Conservation (phyloP, 176 grass and related monocot genomes). For the Dactylis glomerata region DNA sequence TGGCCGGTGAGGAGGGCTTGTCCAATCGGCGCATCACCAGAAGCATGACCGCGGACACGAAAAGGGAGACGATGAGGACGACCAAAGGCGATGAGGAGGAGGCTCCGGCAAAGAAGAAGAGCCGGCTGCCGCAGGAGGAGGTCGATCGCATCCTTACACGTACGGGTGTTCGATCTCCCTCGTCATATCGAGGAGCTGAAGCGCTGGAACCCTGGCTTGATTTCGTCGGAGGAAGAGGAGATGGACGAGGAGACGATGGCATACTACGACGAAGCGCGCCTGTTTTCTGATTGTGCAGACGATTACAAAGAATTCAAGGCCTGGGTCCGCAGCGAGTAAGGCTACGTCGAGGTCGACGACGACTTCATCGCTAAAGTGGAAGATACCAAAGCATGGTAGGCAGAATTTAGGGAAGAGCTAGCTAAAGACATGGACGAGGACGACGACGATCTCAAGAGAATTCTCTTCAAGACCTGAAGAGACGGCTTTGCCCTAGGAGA, state of each 20-base stretch:
- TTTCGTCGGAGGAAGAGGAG: no score
- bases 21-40: no score
- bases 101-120: neutral
- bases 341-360: neutral
- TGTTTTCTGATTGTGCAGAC: rapidly evolving
- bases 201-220: neutral
- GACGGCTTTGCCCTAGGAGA: no score
- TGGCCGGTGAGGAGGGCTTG: no score
- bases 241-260: no score
- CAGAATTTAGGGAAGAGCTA: no score
- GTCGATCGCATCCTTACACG: neutral
- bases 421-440: no score
- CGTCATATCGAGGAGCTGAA: neutral
- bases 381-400: neutral
- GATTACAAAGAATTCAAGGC: neutral
- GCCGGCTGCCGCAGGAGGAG: neutral
- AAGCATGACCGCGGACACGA: no score
- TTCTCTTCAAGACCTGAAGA: no score
- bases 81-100: neutral
- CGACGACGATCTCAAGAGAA: no score
- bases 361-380: neutral
- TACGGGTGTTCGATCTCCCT: neutral
- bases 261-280: neutral
- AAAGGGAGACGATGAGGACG: neutral
- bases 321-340: neutral